Evolutionary conservation across 164 flowering plant genomes (phyloP).

Genomic region (Berberis thunbergii): DNA sequence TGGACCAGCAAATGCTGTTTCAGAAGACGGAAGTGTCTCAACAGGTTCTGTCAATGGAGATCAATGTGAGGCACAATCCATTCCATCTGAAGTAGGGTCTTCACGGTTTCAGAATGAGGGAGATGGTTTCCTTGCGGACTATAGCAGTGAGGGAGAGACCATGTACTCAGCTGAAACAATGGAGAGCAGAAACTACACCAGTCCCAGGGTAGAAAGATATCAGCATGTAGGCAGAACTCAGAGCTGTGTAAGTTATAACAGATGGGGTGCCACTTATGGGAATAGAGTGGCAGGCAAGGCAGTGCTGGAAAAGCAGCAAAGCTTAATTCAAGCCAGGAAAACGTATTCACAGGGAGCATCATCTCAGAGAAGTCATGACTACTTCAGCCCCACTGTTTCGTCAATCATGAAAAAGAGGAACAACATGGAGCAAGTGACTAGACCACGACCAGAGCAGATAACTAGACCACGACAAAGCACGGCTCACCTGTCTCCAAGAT

Average conservation of each 20-base stretch:
- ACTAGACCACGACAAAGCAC: constrained; percentile 41
- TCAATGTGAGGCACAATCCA: constrained; percentile 61
- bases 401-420: constrained; percentile 86
- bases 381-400: constrained; percentile 79
- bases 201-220: constrained; percentile 58
- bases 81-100: constrained; percentile 43
- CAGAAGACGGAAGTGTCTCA: constrained; percentile 40
- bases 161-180: constrained; percentile 99
- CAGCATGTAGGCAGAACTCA: constrained; percentile 88
- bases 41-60: constrained; percentile 51
- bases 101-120: constrained; percentile 25
- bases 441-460: constrained; percentile 32
- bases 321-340: constrained; percentile 57
- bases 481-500: constrained; percentile 66
- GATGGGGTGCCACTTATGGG: constrained; percentile 57
- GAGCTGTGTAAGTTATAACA: constrained; percentile 75
- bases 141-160: constrained; percentile 83
- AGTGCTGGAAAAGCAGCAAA: constrained; percentile 48
- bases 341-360: constrained; percentile 62
- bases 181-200: constrained; percentile 80
- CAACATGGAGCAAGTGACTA: constrained; percentile 37
- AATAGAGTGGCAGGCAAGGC: constrained; percentile 33
- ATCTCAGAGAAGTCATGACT: constrained; percentile 75
- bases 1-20: constrained; percentile 14
- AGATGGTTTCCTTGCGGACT: constrained; percentile 19